These are phyloP conservation scores for Bolboschoenoplectus hybrid DNA, from an alignment of 202 grass and related monocot species.

Conservation along the genomic window DNA sequence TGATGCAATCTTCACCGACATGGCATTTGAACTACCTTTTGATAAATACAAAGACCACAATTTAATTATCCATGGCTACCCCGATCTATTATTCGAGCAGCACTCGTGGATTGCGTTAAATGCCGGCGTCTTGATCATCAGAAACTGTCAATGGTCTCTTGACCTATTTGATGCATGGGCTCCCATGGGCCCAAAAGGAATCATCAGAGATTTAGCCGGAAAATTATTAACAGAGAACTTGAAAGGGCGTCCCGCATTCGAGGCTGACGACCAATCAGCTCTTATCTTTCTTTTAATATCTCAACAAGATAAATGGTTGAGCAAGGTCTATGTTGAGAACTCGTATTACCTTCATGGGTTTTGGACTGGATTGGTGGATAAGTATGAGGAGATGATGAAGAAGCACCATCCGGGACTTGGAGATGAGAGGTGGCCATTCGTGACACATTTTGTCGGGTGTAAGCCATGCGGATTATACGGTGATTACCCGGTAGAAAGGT, in stretches of 20 bases:
- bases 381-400: conserved; percentile 71
- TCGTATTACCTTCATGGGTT: conserved; percentile 61
- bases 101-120: conserved; percentile 56
- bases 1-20: conserved; percentile 59
- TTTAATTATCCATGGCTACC: conserved; percentile 54
- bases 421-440: conserved; percentile 66
- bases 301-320: conserved; percentile 51
- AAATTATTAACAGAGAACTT: conserved; percentile 41
- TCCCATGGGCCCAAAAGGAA: conserved; percentile 53
- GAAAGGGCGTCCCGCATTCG: conserved; percentile 47
- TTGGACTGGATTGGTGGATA: conserved; percentile 59
- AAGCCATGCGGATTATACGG: conserved; percentile 61
- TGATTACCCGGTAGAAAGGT: conserved; percentile 57
- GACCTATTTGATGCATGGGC: conserved; percentile 59
- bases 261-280: conserved; percentile 52
- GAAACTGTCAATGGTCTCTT: conserved; percentile 63
- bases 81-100: conserved; percentile 45
- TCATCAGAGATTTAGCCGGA: conserved; percentile 47
- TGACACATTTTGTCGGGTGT: conserved; percentile 73
- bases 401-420: conserved; percentile 63
- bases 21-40: conserved; percentile 52
- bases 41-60: conserved; percentile 44
- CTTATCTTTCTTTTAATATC: conserved; percentile 58
- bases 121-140: conserved; percentile 53
- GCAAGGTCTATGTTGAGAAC: conserved; percentile 57